These are phyloP conservation scores for Corynascus novoguineensis DNA, from an alignment of 495 filamentous ascomycete genomes.

Conservation along the genomic window DNA sequence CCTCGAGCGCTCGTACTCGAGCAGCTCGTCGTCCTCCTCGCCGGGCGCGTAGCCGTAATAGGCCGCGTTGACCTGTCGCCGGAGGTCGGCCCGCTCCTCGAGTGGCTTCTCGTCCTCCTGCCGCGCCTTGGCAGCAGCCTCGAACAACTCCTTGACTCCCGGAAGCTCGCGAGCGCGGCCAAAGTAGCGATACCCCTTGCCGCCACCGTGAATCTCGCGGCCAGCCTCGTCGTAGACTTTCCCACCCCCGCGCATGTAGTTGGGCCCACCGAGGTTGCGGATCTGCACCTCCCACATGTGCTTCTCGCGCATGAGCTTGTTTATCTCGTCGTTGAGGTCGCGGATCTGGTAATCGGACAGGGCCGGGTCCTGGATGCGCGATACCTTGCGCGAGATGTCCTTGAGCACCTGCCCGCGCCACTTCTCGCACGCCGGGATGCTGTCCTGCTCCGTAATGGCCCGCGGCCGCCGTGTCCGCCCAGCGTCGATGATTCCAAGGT, in stretches of 20 bases:
- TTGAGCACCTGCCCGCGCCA: constrained; percentile 98
- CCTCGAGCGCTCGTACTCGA: constrained; percentile 76
- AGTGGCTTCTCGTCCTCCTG: constrained; percentile 51
- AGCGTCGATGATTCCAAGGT: constrained; percentile 90
- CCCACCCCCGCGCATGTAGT: constrained; percentile 85
- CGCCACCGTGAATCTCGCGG: constrained; percentile 80
- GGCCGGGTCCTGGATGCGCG: constrained; percentile 83
- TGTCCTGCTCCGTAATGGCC: constrained; percentile 74
- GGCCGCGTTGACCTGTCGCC: constrained; percentile 80
- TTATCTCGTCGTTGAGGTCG: constrained; percentile 98
- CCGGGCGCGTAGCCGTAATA: constrained; percentile 95
- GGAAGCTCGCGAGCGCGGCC: constrained; percentile 85
- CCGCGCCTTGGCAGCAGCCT: constrained; percentile 57
- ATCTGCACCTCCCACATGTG: constrained; percentile 98
- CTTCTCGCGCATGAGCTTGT: constrained; percentile 97
- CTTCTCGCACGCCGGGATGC: constrained; percentile 86
- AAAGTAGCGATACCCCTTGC: constrained; percentile 82
- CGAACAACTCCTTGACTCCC: constrained; percentile 95
- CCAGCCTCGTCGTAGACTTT: constrained; percentile 89
- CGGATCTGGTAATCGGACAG: constrained; percentile 94
- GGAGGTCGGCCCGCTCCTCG: constrained; percentile 61
- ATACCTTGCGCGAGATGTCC: constrained; percentile 93
- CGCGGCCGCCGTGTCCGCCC: constrained; percentile 87
- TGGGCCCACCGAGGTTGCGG: constrained; percentile 85
- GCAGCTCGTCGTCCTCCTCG: constrained; percentile 81